Base-by-base conservation (phyloP, 1,284 basidiomycete genomes). In the Ceratobasidium sp. region DNA sequence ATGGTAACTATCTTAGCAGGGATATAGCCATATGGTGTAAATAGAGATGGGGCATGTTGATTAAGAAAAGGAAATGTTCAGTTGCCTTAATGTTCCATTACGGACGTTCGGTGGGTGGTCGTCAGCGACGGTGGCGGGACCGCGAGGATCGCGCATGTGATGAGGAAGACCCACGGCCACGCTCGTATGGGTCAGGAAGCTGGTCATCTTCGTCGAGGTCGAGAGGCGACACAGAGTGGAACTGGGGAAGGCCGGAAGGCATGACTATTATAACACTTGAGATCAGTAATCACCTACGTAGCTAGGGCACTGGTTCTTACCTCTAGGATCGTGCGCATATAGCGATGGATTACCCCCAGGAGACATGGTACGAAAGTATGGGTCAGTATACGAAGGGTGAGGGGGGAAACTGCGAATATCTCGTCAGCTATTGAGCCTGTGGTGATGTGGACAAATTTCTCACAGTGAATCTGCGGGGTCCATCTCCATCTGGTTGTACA, bases 401-500 rank as follows among this genome's bases (percentile, higher is more conserved):
- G 59, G 61, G 46, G 61, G 15, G 71, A 74, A 65, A 9, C 71
- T 74, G 48, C 28, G 26, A 28, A 48, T 65, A 33, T 28, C 12
- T 62, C 28, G 33, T 69, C 48, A 74, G 71, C 71, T 38, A 26
- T 44, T 61, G 46, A 28, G 23, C 28, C 1, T 69, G 28, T 48
- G 26, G 40, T 74, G 48, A 42, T 20, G 33, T 48, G 20, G 28
- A 40, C 15, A 59, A 61, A 38, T 0, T 44, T 54, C 61, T 74
- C 33, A 74, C 71, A 54, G 23, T 33, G 71, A 64, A 52, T 65
- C 71, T 28, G 48, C 50, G 7, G 71, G 71, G 15, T 59, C 71
- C 33, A 54, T 64, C 15, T 59, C 71, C 48, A 42, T 54, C 59
- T 59, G 61, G n/a, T 65, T 74, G n/a, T 74, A 74, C 28, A 74